A percentile compares a stretch with the other conserved stretches of the same genome.
phyloP scores from a whole-genome alignment of 2,329 filamentous ascomycete species.

The Knufia petricola region DNA sequence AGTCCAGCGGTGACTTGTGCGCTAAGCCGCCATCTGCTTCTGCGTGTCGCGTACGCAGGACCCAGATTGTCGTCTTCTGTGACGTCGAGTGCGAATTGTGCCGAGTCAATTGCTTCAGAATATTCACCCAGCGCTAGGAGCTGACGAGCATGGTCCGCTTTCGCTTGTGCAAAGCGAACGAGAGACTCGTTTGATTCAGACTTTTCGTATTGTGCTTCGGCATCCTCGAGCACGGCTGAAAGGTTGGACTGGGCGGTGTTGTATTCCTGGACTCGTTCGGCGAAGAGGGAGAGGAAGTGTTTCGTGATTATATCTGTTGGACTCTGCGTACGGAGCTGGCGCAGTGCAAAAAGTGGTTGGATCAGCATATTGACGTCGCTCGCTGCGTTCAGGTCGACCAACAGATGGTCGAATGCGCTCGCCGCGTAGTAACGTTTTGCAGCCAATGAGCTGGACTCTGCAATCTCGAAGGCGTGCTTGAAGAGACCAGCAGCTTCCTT shows the following conservation, averaged over 20 bases:
- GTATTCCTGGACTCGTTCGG: slow-evolving; percentile 68
- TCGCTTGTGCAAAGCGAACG: slow-evolving; percentile 68
- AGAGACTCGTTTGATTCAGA: slow-evolving; percentile 68
- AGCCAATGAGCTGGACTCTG: slow-evolving; percentile 63
- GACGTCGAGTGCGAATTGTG: slow-evolving; percentile 69
- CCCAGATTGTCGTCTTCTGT: slow-evolving; percentile 62
- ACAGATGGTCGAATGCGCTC: slow-evolving; percentile 72
- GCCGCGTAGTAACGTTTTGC: slow-evolving; percentile 70
- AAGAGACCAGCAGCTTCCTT: slow-evolving; percentile 77
- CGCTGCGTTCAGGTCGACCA: slow-evolving; percentile 43
- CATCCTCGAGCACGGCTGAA: slow-evolving; percentile 53
- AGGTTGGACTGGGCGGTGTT: slow-evolving; percentile 54
- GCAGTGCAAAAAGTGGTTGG: slow-evolving; percentile 78
- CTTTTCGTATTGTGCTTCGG: slow-evolving; percentile 76
- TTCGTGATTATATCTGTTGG: slow-evolving; percentile 62
- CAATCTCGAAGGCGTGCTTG: slow-evolving; percentile 88
- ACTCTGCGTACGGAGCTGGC: slow-evolving; percentile 64
- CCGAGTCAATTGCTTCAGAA: slow-evolving; percentile 63
- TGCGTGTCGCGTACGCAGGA: slow-evolving; percentile 51
- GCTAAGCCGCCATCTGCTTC: slow-evolving; percentile 65
- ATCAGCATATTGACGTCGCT: slow-evolving; percentile 49
- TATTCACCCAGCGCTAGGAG: slow-evolving; percentile 62
- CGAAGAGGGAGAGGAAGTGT: slow-evolving; percentile 70
- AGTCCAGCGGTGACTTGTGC: slow-evolving; percentile 79
- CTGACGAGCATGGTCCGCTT: slow-evolving; percentile 76